A percentile compares a stretch with the other conserved stretches of the same genome.
Evolutionary conservation across 495 filamentous ascomycete genomes (phyloP).

Genomic region (Neurospora sp.): DNA sequence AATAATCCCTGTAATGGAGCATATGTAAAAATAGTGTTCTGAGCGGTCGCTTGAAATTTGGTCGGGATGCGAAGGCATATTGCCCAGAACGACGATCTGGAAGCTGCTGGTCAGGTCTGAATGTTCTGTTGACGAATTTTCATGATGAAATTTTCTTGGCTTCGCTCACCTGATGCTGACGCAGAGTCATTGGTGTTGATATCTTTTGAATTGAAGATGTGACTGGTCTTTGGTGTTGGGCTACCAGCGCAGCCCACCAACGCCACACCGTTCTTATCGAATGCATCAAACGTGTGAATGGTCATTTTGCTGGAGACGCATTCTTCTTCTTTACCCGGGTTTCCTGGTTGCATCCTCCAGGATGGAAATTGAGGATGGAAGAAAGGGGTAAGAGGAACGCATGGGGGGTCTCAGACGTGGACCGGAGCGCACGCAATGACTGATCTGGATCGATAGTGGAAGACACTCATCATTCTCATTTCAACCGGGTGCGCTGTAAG

Average conservation of each 20-base stretch:
- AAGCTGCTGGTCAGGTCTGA: background rate
- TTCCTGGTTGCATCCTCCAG: background rate
- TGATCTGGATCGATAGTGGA: background rate
- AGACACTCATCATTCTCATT: background rate
- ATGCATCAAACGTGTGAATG: background rate
- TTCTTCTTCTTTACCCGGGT: background rate
- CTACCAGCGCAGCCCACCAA: background rate
- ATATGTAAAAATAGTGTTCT: background rate
- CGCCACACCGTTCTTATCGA: background rate
- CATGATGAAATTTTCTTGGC: background rate
- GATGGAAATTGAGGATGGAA: background rate
- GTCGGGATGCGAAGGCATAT: background rate
- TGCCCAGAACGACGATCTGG: background rate
- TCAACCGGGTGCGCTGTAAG: background rate
- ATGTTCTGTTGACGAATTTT: background rate
- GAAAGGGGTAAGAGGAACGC: background rate
- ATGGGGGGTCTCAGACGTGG: background rate
- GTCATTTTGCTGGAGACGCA: background rate
- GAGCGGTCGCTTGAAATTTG: background rate
- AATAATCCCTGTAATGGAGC: background rate
- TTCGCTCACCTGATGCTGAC: background rate
- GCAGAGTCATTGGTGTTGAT: background rate
- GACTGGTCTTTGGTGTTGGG: background rate
- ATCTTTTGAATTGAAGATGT: background rate
- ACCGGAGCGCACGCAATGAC: background rate